Evolutionary conservation across 768 basidiomycete species (phyloP), one percentile per base, ranked within the genome.

Genomic region (Lanmaoa rubissima): DNA sequence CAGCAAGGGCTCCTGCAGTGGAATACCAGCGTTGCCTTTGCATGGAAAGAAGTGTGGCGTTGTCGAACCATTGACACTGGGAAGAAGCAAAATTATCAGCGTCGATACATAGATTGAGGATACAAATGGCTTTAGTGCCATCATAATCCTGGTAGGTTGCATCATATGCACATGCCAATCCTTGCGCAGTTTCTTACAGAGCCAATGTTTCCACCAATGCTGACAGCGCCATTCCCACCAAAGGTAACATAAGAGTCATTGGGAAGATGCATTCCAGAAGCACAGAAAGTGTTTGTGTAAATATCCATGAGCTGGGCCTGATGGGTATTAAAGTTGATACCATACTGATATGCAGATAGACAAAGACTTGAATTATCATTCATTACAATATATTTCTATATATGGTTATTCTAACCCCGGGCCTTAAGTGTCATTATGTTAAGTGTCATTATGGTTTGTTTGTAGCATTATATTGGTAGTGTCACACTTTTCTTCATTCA

Each of bases 181-280:
- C 78, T n/a, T 2, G 76, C 78, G 24, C 65, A 73, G 59, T 82
- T 80, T 19, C 65, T 62, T 47, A 79, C 77, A 2, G 82, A 81
- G 24, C 83, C 82, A 28, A 82, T 76, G 51, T 74, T 74, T 35
- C 88, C 91, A 32, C 84, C 83, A 4, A 80, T 82, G 24, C 83
- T 84, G 17, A 92, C 76, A 14, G 90, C 90, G 26, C 82, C 81
- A 64, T 92, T 92, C 8, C 91, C 90, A 58, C 90, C 90, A 60
- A 92, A 86, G 0, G 88, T 83, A 11, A 76, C 81, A 57, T 76
- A 92, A 1, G 88, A 89, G 38, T 87, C 88, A 58, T 91, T 91
- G 11, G 90, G 90, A 1, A 91, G 75, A 66, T 91, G 88, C 82
- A 86, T 83, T 48, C 90, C 91, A 2, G 87, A 91, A 19, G 91